phyloP scores from a whole-genome alignment of 108 stramenopile species.

The Conticribra weissflogii region DNA sequence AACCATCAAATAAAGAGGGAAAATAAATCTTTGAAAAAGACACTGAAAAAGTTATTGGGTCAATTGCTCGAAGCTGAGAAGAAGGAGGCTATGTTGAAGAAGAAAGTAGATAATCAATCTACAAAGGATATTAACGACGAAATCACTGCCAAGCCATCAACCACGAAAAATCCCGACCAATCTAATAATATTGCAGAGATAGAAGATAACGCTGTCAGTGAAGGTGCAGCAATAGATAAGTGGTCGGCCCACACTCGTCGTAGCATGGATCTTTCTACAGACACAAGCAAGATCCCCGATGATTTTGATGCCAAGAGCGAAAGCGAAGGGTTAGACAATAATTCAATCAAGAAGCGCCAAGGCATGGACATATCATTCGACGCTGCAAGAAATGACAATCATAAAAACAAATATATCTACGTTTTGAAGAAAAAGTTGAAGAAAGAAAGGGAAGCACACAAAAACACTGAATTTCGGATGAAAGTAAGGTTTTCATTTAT shows the following conservation, averaged over 20 bases:
- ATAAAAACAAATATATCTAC: conserved; percentile 8
- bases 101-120: conserved; percentile 2
- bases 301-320: too few relatives aligned
- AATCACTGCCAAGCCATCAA: too few relatives aligned
- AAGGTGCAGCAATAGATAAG: too few relatives aligned
- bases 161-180: background rate
- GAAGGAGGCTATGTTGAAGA: background rate
- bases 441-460: conserved; percentile 23
- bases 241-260: too few relatives aligned
- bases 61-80: conserved; percentile 30
- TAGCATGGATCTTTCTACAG: too few relatives aligned
- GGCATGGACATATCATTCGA: background rate
- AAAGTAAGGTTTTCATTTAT: conserved; percentile 15
- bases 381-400: background rate
- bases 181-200: too few relatives aligned
- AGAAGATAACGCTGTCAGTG: too few relatives aligned
- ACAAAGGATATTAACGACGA: background rate
- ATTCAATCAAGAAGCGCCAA: too few relatives aligned
- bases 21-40: conserved; percentile 46
- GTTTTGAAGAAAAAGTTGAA: conserved; percentile 19
- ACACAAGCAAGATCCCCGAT: too few relatives aligned
- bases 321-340: too few relatives aligned
- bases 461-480: conserved; percentile 35
- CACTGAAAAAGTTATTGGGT: conserved; percentile 36
- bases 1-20: conserved; percentile 28